Percentiles rank a stretch among this genome's conserved stretches.
Evolutionary conservation across 306 rosid genomes (phyloP).

Genomic region (Begonia loranthoides): DNA sequence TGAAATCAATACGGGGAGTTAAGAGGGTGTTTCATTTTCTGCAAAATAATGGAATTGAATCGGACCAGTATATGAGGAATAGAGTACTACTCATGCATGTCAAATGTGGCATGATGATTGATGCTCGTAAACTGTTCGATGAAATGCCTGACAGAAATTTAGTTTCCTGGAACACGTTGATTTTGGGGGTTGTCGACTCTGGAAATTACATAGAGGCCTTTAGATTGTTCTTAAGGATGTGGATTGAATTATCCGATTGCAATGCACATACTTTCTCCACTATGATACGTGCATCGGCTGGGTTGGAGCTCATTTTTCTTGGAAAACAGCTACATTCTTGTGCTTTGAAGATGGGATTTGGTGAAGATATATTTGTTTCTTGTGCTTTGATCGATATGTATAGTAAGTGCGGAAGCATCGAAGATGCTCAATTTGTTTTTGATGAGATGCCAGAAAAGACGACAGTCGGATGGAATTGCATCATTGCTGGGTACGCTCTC

Average conservation of each 20-base stretch:
- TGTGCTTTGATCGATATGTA: slow-evolving; percentile 84
- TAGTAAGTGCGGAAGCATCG: slow-evolving; percentile 69
- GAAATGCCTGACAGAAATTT: slow-evolving; percentile 49
- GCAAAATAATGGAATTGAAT: slow-evolving; percentile 43
- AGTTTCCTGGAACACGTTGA: slow-evolving; percentile 51
- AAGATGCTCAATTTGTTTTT: slow-evolving; percentile 65
- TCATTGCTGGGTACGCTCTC: slow-evolving; percentile 77
- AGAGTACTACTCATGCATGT: slow-evolving; percentile 65
- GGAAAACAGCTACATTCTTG: slow-evolving; percentile 74
- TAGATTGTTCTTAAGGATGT: slow-evolving; percentile 35
- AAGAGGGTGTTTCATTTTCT: slow-evolving; percentile 48
- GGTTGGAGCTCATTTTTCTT: slow-evolving; percentile 32
- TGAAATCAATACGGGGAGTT: slow-evolving; percentile 52
- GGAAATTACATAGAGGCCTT: slow-evolving; percentile 52
- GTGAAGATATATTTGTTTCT: slow-evolving; percentile 38
- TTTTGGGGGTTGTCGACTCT: slow-evolving; percentile 54
- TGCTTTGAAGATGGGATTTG: slow-evolving; percentile 55
- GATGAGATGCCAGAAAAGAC: slow-evolving; percentile 69
- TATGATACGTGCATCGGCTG: slow-evolving; percentile 63
- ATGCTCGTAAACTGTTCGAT: slow-evolving; percentile 46
- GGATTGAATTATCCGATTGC: slow-evolving; percentile 49
- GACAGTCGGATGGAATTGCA: slow-evolving; percentile 73
- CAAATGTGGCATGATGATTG: slow-evolving; percentile 56
- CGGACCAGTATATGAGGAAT: slow-evolving; percentile 55
- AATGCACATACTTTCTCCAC: slow-evolving; percentile 39